Conservation (phyloP, 441 rosid species). For the Biscutella laevigata region DNA sequence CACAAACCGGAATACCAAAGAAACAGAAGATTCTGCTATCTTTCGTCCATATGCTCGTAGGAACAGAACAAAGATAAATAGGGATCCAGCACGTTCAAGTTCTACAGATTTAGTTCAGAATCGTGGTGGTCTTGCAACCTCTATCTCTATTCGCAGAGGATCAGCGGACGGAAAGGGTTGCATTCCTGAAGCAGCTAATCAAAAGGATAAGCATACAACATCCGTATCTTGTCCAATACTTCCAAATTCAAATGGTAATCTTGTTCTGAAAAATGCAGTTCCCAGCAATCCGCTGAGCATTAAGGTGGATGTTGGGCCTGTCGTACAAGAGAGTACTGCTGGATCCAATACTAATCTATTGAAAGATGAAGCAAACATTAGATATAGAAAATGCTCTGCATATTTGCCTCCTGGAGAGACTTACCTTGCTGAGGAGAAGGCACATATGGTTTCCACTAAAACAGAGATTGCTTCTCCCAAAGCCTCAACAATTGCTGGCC, state of each 20-base stretch:
- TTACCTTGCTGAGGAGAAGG: conserved; percentile 35
- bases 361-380: conserved; percentile 38
- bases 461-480: conserved; percentile 33
- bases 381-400: conserved; percentile 26
- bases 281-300: conserved; percentile 38
- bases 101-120: conserved; percentile 60
- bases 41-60: conserved; percentile 98
- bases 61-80: conserved; percentile 77
- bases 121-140: conserved; percentile 63
- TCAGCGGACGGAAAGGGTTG: conserved; percentile 52
- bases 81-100: conserved; percentile 78
- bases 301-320: conserved; percentile 45
- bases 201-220: conserved; percentile 43
- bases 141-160: conserved; percentile 40
- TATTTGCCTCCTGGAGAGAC: conserved; percentile 32
- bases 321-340: conserved; percentile 28
- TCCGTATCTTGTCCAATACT: conserved; percentile 36
- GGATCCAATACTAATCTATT: conserved; percentile 31
- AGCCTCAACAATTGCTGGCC: conserved; percentile 33
- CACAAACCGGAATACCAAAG: conserved; percentile 62
- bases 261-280: conserved; percentile 35
- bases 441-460: conserved; percentile 34
- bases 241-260: conserved; percentile 55
- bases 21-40: conserved; percentile 93
- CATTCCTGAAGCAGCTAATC: conserved; percentile 45